These are phyloP conservation scores for Aureobasidium sp. DNA, from an alignment of 2,329 filamentous ascomycete species.

Conservation along the genomic window DNA sequence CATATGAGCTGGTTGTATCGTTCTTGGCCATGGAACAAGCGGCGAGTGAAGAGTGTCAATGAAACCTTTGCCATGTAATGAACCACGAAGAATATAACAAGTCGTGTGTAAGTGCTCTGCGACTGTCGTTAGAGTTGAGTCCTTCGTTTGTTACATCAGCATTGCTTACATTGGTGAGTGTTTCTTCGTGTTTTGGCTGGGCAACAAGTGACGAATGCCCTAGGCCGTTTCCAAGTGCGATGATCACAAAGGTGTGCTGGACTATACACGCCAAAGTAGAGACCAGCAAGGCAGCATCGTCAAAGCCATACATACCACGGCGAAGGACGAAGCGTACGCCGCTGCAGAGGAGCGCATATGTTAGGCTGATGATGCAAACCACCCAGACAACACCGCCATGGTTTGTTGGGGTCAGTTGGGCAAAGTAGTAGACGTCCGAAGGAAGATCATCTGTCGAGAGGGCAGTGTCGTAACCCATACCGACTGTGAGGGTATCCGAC, in stretches of 20 bases:
- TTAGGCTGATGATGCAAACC: constrained; percentile 4
- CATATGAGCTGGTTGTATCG: constrained; percentile 5
- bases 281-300: constrained; percentile 3
- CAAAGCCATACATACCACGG: constrained; percentile 5
- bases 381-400: neutral
- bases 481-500: neutral
- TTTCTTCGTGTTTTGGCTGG: neutral
- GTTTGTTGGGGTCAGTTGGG: neutral
- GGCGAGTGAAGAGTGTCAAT: constrained; percentile 14
- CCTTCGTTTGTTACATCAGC: neutral
- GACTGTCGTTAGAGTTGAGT: neutral
- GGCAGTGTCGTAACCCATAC: neutral
- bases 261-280: constrained; percentile 6
- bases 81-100: constrained; percentile 8
- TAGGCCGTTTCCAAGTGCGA: neutral
- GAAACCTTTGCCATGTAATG: constrained; percentile 17
- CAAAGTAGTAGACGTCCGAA: constrained; percentile 2
- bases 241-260: neutral
- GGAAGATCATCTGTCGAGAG: neutral
- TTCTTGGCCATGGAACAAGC: constrained; percentile 15
- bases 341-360: neutral
- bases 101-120: neutral
- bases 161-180: neutral
- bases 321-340: neutral
- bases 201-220: neutral